Base-by-base conservation (phyloP, 1,139 yeast species). In the Sugiyamaella japonica region DNA sequence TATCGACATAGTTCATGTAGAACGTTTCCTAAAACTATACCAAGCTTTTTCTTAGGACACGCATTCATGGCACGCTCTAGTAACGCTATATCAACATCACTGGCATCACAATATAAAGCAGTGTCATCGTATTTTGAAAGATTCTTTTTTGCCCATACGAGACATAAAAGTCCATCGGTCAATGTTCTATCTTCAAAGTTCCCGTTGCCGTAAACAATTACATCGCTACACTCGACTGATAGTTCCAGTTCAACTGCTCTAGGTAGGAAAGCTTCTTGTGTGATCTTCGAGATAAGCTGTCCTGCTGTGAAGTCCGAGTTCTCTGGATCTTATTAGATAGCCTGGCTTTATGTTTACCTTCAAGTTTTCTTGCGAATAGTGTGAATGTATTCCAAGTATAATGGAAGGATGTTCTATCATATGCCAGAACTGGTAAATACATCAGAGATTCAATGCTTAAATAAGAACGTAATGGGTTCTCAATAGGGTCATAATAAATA, bases 81-180 rank as follows among this genome's bases (percentile, higher is more conserved):
- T 7, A 55, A 23, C 7, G 34, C 43, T 5, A 55, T 37, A 37
- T 59, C 61, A 7, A 47, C 16, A 36, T 52, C 51, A 6, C 23
- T 29, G 31, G 37, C 31, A 34, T 54, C 45, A 16, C 23, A 38
- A 15, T 45, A 52, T 16, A 58, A 29, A 2, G 55, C 55, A 2
- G 34, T 50, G 25, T 56, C 61, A 2, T 46, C 25, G 12, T 23
- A 17, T 20, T 48, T 34, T 9, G 42, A 16, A 7, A 41, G 10
- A 38, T 48, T 44, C 34, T 29, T 51, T 25, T 52, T 54, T 13
- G 57, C 58, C 58, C 59, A 58, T 9, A 54, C 49, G n/a, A 58
- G 51, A 29, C 47, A 13, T 40, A 49, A 44, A 7, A 58, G 47
- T 3, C 56, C 59, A 9, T 54, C 53, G 4, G 53, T 45, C 31